Base-by-base conservation (phyloP, 805 yeast species). In the Metschnikowia drakensbergensis region DNA sequence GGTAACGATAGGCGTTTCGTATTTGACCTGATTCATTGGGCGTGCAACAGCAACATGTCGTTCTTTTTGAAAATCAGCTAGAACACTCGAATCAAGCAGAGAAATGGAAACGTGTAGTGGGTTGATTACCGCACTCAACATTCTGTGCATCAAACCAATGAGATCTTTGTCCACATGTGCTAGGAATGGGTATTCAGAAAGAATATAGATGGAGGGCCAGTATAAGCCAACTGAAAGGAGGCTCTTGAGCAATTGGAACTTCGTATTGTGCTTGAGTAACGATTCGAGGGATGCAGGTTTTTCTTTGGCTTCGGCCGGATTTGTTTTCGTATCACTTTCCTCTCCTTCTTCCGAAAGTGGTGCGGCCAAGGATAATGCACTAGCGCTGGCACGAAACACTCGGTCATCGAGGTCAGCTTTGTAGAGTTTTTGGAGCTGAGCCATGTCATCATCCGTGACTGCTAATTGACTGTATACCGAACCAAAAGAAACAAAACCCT, bases 321-420 rank as follows among this genome's bases (percentile, higher is more conserved):
- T 11, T 3, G 34, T 36, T 6, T 28, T 27, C 6, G 17, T 10
- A 9, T 8, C 37, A 6, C 39, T 46, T 6, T 74, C 81, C 25
- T 80, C 86, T 17, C 80, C 87, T 32, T 85, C 92, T 34, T 80
- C 82, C 3, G 76, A 72, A 34, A 91, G 70, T 0, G 96, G 96
- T 7, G 94, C 94, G 5, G 97, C 96, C 56, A 90, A 63, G 0
- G 97, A 94, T 42, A 91, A 68, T 0, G 96, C 96, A 52, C 85
- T 87, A 0, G 88, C 84, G 25, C 80, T 76, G 0, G 91, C 84
- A 52, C 73, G 71, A 57, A 75, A 72, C 0, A 86, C 79, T 49
- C 81, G 77, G 9, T 80, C 80, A 11, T 82, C 82, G 48, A 75
- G 56, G 7, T 74, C 70, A 29, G 68, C 66, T 33, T 77, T 74